phyloP scores from a whole-genome alignment of 495 filamentous ascomycete genomes.

The Penicillium robsamsonii region DNA sequence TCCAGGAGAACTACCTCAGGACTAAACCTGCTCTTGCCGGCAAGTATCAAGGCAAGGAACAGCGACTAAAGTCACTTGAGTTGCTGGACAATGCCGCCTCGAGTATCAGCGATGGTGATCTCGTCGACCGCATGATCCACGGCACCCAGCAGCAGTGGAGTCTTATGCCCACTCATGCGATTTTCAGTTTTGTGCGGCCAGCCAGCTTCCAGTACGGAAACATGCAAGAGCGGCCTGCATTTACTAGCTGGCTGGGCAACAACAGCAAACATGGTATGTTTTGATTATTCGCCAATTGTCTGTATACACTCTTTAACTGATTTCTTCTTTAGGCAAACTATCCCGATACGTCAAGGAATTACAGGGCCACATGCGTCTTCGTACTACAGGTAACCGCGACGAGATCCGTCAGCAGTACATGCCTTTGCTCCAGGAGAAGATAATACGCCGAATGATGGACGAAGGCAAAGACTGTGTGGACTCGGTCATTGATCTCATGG shows the following conservation, averaged over 20 bases:
- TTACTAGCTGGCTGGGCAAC: conserved; percentile 90
- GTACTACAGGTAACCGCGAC: conserved; percentile 85
- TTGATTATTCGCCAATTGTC: not conserved
- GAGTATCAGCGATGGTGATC: conserved; percentile 94
- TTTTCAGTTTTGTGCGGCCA: conserved; percentile 91
- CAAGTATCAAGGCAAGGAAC: conserved; percentile 59
- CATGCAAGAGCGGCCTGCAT: conserved; percentile 58
- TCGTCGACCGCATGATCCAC: conserved; percentile 97
- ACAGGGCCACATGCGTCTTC: conserved; percentile 93
- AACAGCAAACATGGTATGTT: conserved; percentile 78
- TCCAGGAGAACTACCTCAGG: conserved; percentile 95
- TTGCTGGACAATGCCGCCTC: conserved; percentile 82
- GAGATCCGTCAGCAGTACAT: conserved; percentile 94
- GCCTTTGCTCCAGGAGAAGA: conserved; percentile 78
- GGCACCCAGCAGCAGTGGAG: conserved; percentile 97
- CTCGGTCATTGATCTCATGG: conserved; percentile 86
- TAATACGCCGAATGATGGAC: conserved; percentile 66
- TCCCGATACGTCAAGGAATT: conserved; percentile 87
- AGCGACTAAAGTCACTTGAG: conserved; percentile 76
- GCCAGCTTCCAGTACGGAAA: conserved; percentile 86
- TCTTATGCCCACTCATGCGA: conserved; percentile 95
- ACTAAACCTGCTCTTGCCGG: conserved; percentile 67
- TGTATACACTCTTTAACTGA: conserved; percentile 17
- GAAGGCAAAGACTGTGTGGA: conserved; percentile 74
- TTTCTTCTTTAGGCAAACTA: conserved; percentile 61